Base-by-base conservation (phyloP, 225 moss, liverwort and hornwort species). In the Ulota crispa region DNA sequence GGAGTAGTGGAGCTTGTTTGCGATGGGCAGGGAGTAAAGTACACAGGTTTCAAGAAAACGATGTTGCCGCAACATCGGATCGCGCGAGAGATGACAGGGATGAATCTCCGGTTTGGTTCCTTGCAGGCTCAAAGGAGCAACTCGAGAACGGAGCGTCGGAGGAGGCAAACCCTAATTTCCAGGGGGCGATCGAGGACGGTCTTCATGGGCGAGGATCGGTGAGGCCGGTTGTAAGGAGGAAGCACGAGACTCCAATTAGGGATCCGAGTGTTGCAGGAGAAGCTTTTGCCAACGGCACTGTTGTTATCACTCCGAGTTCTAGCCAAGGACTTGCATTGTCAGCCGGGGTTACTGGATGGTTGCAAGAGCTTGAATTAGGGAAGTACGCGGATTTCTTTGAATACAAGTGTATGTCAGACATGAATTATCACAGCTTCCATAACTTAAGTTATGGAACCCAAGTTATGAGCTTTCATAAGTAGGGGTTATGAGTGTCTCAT, bases 311-410 rank as follows among this genome's bases (percentile, higher is more conserved):
- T 20, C 77, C 77, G 26, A 77, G 54, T 12, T 54, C 32, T 1
- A 43, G 77, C 52, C 64, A 76, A 65, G 65, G 77, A 77, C 64
- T 77, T 27, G 52, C 77, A 3, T 24, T 67, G 54, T 37, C 67
- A 9, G 82, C 85, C 2, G 95, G 92, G 41, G 95, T 98, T 3
- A 87, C 77, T 77, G 90, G 85, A 34, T 99, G 95, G 98, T 88
- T 99, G 64, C 76, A 84, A 72, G 93, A 89, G 19, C 91, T 99
- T 16, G 95, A 93, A 14, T 79, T 99, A 15, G 93, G 90, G 55
- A 95, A 95, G 66, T 95, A 95, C 63, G 84, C 89, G 13, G 93
- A 94, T 53, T 67, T 91, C 15, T 99, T 99, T 61, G 92, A 93
- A 21, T 85, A 87, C 75, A 93, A 99, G n/a, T n/a, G n/a, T n/a